These are phyloP conservation scores for Allomyces macrogynus DNA, from an alignment of 192 early-diverging fungal genomes.

Conservation along the genomic window DNA sequence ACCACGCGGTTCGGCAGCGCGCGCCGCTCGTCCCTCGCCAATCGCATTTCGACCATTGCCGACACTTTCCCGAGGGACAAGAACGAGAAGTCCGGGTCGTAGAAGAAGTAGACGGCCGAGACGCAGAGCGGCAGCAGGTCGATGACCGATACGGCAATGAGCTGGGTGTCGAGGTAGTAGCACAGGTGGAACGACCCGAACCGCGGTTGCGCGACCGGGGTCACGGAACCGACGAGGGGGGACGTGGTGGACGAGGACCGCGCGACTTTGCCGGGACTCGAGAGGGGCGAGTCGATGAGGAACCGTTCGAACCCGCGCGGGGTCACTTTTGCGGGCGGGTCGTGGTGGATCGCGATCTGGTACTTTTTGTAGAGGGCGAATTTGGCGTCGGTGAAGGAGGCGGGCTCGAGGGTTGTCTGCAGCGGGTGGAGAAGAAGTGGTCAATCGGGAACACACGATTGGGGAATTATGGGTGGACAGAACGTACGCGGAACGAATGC, in stretches of 20 bases:
- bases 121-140: conserved; percentile 76
- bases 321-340: conserved; percentile 29
- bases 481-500: too few relatives aligned
- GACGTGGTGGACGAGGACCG: neutral
- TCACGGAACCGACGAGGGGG: neutral
- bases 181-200: conserved; percentile 78
- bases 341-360: conserved; percentile 63
- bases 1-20: conserved; percentile 16
- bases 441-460: neutral
- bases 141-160: conserved; percentile 79
- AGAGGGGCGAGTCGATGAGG: conserved; percentile 53
- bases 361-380: conserved; percentile 60
- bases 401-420: conserved; percentile 37
- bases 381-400: conserved; percentile 50
- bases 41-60: conserved; percentile 60
- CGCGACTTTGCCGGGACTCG: neutral
- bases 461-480: too few relatives aligned
- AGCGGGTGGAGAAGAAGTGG: neutral
- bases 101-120: conserved; percentile 86
- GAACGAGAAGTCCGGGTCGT: conserved; percentile 63
- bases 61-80: conserved; percentile 70
- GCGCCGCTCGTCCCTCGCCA: conserved; percentile 11
- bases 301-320: conserved; percentile 36
- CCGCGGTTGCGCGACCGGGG: conserved; percentile 16
- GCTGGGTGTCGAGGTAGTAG: conserved; percentile 59